Base-by-base conservation (phyloP, 352 stramenopile species). In the Aphanomyces cochlioides region DNA sequence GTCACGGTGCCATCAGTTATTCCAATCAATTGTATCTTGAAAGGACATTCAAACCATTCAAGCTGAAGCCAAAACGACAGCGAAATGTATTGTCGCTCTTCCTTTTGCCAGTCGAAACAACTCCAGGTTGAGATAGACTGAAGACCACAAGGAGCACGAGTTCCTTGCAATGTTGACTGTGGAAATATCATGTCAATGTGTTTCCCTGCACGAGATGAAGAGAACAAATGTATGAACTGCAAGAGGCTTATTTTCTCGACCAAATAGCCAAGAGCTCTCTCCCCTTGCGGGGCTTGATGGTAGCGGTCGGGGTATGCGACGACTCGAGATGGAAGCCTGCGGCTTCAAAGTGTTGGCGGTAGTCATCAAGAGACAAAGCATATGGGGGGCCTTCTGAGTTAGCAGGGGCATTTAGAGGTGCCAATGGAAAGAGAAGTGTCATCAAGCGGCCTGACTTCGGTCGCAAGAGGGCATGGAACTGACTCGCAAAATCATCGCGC, bases 381-480 rank as follows among this genome's bases (percentile, higher is more conserved):
- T 67, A 67, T 2, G 59, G 59, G 5, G 59, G 59, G 12, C 59
- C 59, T 8, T 6, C 19, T 28, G 8, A 13, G 7, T 10, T 1
- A 15, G 13, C 38, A 7, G 37, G 15, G 8, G 19, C n/a, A 8
- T 17, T 12, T 36, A 17, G 38, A 5, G 43, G 6, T 10, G 43
- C 59, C 17, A 41, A 39, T 4, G 59, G 59, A 36, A 67, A 67
- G 40, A 67, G 59, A 5, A 67, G 59, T 45, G 59, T 67, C 4
- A 67, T 1, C 8, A 67, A 45, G 21, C 19, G 19, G 7, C 59
- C 59, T 12, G 59, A 43, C 6, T 17, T 37, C 8, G 59, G 59
- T 34, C 21, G 59, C 34, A 67, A 34, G 17, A 67, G 59, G 3
- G 59, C 59, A 12, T 67, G 39, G 40, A 67, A 67, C 43, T 56